Evolutionary conservation across 495 filamentous ascomycete genomes (phyloP).

Genomic region (Neurospora discreta): DNA sequence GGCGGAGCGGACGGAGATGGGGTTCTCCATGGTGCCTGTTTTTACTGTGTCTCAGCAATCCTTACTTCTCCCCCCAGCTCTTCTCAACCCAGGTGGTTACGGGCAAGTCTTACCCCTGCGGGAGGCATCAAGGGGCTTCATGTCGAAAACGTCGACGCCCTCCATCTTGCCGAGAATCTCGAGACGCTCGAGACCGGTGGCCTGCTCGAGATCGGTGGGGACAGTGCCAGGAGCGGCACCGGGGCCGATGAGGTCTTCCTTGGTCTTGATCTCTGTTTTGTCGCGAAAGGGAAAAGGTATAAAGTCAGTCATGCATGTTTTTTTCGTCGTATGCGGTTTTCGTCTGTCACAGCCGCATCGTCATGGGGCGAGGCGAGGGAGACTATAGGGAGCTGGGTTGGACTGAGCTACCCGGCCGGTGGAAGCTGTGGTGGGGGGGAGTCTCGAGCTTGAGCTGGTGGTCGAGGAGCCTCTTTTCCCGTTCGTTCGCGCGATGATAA

Average conservation of each 20-base stretch:
- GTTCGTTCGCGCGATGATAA: neutral
- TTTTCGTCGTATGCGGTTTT: neutral
- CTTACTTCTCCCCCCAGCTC: too few relatives aligned
- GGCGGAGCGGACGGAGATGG: slow-evolving; percentile 76
- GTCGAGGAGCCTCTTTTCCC: neutral
- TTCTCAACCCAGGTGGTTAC: slow-evolving; percentile 9
- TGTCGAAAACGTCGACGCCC: slow-evolving; percentile 95
- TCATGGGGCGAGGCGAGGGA: neutral
- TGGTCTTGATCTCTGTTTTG: slow-evolving; percentile 65
- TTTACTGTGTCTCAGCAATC: neutral
- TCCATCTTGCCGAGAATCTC: slow-evolving; percentile 99
- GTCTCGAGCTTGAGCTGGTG: neutral
- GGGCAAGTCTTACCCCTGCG: slow-evolving; percentile 50
- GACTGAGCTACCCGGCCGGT: neutral
- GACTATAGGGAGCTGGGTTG: neutral
- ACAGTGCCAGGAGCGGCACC: slow-evolving; percentile 75
- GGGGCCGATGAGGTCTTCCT: slow-evolving; percentile 71
- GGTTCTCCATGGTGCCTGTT: slow-evolving; percentile 77
- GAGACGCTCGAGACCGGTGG: slow-evolving; percentile 94
- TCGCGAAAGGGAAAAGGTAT: slow-evolving; percentile 2
- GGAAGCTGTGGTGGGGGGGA: neutral
- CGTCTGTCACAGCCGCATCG: neutral
- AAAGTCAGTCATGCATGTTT: slow-evolving; percentile 7
- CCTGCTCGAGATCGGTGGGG: slow-evolving; percentile 85
- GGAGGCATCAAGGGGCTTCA: slow-evolving; percentile 87